Evolutionary conservation across 306 rosid genomes (phyloP).

Genomic region (Myrica gale): DNA sequence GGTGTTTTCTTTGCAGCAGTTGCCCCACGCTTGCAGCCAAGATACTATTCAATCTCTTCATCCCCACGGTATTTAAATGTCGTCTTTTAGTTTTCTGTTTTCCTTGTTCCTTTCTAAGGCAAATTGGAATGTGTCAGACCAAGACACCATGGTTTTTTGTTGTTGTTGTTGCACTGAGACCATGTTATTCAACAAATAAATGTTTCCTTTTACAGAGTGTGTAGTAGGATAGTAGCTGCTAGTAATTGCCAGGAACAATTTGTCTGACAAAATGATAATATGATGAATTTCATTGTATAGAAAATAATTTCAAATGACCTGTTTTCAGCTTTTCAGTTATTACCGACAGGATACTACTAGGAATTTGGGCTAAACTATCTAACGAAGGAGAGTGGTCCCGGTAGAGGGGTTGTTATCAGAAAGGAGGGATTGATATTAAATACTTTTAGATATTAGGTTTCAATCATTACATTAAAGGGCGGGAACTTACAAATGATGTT

Average conservation of each 20-base stretch:
- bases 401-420: background rate
- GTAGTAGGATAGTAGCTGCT: background rate
- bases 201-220: background rate
- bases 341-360: background rate
- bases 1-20: slow-evolving; percentile 93
- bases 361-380: background rate
- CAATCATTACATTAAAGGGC: background rate
- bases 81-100: background rate
- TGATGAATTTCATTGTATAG: background rate
- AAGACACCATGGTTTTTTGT: background rate
- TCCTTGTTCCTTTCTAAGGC: background rate
- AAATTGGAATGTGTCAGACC: slow-evolving; percentile 15
- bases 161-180: no score
- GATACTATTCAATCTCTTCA: slow-evolving; percentile 95
- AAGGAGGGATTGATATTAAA: background rate
- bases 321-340: background rate
- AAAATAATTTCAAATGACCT: background rate
- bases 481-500: background rate
- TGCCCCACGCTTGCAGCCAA: slow-evolving; percentile 90
- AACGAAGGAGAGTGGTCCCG: background rate
- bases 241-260: background rate
- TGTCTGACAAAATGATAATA: background rate
- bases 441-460: background rate
- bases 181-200: background rate
- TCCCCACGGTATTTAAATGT: slow-evolving; percentile 60